Evolutionary conservation across 2,329 filamentous ascomycete genomes (phyloP).

Genomic region (Fusarium tanahbumbuense): DNA sequence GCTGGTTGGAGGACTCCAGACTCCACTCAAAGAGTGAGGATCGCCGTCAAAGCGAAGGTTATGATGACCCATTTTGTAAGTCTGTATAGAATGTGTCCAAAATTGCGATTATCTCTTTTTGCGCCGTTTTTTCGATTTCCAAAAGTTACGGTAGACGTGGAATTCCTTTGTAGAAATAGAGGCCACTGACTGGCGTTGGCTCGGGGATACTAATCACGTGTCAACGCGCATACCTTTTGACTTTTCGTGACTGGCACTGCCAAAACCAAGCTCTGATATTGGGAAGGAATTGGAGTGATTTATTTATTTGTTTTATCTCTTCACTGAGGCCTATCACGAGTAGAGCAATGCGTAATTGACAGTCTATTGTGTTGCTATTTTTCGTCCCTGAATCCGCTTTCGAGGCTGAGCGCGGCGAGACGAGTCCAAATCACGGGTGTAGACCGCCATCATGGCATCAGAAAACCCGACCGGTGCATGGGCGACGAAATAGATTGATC

Average conservation of each 20-base stretch:
- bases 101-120: neutral
- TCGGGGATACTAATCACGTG: conserved; percentile 34
- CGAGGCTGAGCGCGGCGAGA: neutral
- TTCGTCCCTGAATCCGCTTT: conserved; percentile 13
- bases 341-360: neutral
- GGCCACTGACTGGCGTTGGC: conserved; percentile 17
- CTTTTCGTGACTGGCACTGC: neutral
- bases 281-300: neutral
- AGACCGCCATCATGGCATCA: neutral
- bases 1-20: conserved; percentile 56
- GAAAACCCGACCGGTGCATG: neutral
- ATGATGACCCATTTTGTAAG: conserved; percentile 47
- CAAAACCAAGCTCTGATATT: neutral
- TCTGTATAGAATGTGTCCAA: neutral
- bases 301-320: neutral
- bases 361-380: conserved; percentile 9
- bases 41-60: conserved; percentile 54
- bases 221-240: neutral
- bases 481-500: neutral
- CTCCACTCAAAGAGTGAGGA: conserved; percentile 49
- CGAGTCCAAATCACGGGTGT: conserved; percentile 7
- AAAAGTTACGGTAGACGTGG: neutral
- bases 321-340: neutral
- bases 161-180: conserved; percentile 3
- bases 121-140: neutral